Evolutionary conservation across 2,329 filamentous ascomycete species (phyloP).

Genomic region (Talaromyces sp.): DNA sequence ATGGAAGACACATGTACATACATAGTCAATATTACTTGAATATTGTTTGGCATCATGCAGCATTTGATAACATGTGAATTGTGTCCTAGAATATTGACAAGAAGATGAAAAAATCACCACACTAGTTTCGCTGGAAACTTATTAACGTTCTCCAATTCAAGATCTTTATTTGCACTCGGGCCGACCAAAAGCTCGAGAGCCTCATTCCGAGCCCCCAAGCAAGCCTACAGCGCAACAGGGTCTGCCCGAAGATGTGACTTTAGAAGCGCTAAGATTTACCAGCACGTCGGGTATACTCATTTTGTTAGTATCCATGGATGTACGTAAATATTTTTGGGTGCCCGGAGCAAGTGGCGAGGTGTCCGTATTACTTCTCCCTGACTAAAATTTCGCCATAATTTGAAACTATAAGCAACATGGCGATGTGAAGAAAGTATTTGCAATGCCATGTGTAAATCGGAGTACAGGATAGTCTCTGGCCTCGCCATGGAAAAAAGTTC

Average conservation of each 20-base stretch:
- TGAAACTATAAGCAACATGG: background rate
- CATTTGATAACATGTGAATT: background rate
- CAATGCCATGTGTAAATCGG: background rate
- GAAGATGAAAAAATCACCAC: background rate
- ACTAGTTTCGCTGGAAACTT: background rate
- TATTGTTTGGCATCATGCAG: background rate
- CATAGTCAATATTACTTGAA: background rate
- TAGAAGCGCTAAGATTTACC: background rate
- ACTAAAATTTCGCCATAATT: background rate
- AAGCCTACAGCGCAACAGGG: background rate
- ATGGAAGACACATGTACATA: background rate
- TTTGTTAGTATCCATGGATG: background rate
- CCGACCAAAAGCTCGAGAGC: background rate
- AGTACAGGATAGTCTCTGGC: background rate
- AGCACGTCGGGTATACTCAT: background rate
- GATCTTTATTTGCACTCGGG: background rate
- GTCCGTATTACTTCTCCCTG: background rate
- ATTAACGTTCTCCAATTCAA: background rate
- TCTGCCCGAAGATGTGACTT: background rate
- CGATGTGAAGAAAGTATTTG: background rate
- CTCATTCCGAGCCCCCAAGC: background rate
- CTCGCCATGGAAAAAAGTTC: slow-evolving; percentile 1
- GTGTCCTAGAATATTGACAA: too few relatives aligned
- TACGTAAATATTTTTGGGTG: background rate
- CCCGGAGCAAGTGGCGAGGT: background rate